Evolutionary conservation across 441 rosid species (phyloP), one percentile per base, ranked within the genome.

Genomic region (Arabidopsis hybrid): DNA sequence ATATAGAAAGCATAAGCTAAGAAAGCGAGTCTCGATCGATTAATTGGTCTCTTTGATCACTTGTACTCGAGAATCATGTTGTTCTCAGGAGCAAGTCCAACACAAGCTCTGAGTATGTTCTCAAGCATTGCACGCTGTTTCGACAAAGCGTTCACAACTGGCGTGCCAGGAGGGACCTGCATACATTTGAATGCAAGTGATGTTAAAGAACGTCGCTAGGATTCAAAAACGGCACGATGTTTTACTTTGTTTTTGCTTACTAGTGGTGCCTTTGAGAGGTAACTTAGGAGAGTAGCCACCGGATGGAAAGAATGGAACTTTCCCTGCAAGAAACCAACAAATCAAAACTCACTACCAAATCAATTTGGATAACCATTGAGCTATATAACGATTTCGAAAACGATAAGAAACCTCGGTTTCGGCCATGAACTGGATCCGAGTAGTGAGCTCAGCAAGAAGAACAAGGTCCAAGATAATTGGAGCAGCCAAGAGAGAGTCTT

Each of bases 51-150:
- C 9, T 13, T 38, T 14, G 95, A 97, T 65, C 67, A 92, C 84
- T 92, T 95, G 90, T 91, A 95, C 67, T 95, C 98, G 87, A 95
- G 81, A 67, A 95, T 95, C 99, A 95, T 95, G 89, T 95, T 92
- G 85, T 91, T 92, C 83, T 95, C 98, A 1, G 97, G 96, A 29
- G 97, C 89, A 85, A 92, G 83, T 8, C 99, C 97, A 64, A 95
- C 81, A 60, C 99, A 92, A 55, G 97, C 98, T 85, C 99, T 86
- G 75, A 95, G 66, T 60, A 92, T 92, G 81, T 95, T 95, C 89
- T 95, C 99, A 17, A 92, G 91, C 99, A 95, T 95, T 1, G 98
- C 96, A 9, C 97, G 83, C 83, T 95, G 99, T 86, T 95, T 95
- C 4, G 99, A 79, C 70, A 92, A 85, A 4, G 99, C 99, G 56